A percentile compares a stretch with the other conserved stretches of the same genome.
Evolutionary conservation across 2,329 filamentous ascomycete genomes (phyloP).

Genomic region (Ophiostoma quercus): DNA sequence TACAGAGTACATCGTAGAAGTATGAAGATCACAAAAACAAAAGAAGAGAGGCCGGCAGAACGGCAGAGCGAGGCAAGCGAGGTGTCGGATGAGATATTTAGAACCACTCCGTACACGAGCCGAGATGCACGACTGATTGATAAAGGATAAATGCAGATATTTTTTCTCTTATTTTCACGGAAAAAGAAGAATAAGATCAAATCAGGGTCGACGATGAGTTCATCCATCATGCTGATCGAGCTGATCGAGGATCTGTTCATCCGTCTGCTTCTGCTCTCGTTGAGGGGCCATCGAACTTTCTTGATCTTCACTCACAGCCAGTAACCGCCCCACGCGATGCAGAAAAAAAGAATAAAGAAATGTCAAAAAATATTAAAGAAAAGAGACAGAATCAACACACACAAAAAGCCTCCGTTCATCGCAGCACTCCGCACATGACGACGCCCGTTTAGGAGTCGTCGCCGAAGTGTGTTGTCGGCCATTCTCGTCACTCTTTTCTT

Average conservation of each 20-base stretch:
- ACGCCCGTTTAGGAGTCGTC: conserved; percentile 11
- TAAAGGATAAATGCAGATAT: neutral
- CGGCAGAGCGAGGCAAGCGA: neutral
- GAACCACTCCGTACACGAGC: neutral
- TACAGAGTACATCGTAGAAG: no score
- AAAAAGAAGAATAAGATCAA: neutral
- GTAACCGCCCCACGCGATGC: neutral
- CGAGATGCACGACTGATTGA: neutral
- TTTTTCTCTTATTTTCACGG: no score
- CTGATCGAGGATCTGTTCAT: neutral
- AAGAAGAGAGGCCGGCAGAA: no score
- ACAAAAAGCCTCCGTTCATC: neutral
- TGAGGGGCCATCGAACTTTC: neutral
- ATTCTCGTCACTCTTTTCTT: neutral
- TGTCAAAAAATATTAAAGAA: neutral
- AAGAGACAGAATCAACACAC: neutral
- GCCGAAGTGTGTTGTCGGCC: neutral
- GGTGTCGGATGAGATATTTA: neutral
- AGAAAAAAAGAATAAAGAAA: neutral
- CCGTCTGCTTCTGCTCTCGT: neutral
- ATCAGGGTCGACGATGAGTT: neutral
- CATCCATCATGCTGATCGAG: neutral
- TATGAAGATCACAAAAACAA: neutral
- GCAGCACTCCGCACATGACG: conserved; percentile 4
- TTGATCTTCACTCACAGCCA: neutral